Evolutionary conservation across 1,284 basidiomycete genomes (phyloP).

Genomic region (Ceratobasidium sp.): DNA sequence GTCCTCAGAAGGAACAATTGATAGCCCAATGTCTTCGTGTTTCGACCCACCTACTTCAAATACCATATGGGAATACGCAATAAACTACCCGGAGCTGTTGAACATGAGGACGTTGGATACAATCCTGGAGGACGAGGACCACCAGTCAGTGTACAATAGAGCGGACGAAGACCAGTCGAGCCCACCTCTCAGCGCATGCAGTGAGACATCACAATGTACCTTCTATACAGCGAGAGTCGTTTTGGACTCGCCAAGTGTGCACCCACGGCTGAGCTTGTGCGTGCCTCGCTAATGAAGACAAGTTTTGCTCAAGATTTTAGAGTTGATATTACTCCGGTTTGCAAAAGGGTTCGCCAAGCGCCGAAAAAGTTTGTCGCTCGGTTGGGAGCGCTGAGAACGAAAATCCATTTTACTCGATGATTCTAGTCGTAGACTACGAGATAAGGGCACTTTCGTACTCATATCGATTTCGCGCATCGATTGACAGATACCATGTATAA

Average conservation of each 20-base stretch:
- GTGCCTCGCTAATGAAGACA: constrained; percentile 6
- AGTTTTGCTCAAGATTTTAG: too few relatives aligned
- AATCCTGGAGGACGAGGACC: constrained; percentile 38
- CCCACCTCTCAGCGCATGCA: constrained; percentile 13
- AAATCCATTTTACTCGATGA: too few relatives aligned
- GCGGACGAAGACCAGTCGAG: neutral
- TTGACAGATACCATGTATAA: too few relatives aligned
- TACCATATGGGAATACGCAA: constrained; percentile 4
- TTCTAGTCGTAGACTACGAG: too few relatives aligned
- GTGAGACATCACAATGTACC: constrained; percentile 11
- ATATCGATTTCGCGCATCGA: too few relatives aligned
- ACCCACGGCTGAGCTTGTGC: constrained; percentile 12
- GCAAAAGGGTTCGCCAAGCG: too few relatives aligned
- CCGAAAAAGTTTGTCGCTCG: too few relatives aligned
- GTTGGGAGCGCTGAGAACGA: too few relatives aligned
- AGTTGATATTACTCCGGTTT: too few relatives aligned
- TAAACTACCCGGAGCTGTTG: neutral
- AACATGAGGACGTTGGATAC: constrained; percentile 41
- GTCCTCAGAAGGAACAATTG: constrained; percentile 20
- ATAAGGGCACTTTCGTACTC: too few relatives aligned
- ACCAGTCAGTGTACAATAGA: constrained; percentile 1
- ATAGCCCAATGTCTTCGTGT: constrained; percentile 12
- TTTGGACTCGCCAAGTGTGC: constrained; percentile 6
- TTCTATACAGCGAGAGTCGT: constrained; percentile 19
- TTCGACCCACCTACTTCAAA: neutral